Conservation (phyloP, 1,139 yeast species). For the Yamadazyma taylorii region DNA sequence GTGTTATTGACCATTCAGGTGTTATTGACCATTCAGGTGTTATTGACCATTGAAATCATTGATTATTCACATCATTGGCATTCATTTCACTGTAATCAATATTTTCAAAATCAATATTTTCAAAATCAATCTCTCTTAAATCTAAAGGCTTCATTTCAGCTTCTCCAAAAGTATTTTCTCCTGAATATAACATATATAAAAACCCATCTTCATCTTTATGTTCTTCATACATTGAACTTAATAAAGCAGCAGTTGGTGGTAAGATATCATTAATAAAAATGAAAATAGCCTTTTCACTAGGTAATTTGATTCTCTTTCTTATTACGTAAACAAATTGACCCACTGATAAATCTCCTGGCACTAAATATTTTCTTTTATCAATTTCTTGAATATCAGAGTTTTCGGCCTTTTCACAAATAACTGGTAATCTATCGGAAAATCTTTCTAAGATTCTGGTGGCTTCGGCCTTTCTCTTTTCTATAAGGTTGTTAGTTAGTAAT, state of each 20-base stretch:
- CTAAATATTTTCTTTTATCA: constrained; percentile 94
- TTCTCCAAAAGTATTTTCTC: constrained; percentile 78
- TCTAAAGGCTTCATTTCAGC: constrained; percentile 28
- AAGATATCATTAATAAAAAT: constrained; percentile 94
- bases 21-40: too few species aligned
- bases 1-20: too few species aligned
- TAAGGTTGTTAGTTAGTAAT: constrained; percentile 23
- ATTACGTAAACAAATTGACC: constrained; percentile 98
- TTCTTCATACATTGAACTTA: constrained; percentile 92
- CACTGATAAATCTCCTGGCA: constrained; percentile 93
- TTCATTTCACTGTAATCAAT: constrained; percentile 7
- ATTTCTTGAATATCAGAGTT: constrained; percentile 95
- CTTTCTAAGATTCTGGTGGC: constrained; percentile 88
- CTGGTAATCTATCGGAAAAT: constrained; percentile 92
- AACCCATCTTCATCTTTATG: constrained; percentile 98
- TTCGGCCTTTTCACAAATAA: constrained; percentile 96
- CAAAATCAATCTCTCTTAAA: constrained; percentile 13
- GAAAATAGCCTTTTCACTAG: constrained; percentile 96
- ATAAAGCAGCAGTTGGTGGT: constrained; percentile 96
- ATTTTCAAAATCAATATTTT: constrained; percentile 8
- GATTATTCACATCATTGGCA: too few species aligned
- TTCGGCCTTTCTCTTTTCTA: constrained; percentile 92
- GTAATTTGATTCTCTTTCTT: constrained; percentile 91
- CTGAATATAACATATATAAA: constrained; percentile 87
- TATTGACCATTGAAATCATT: too few species aligned